Evolutionary conservation across 2,329 filamentous ascomycete species (phyloP).

Genomic region (Dothiorella sarmentorum): DNA sequence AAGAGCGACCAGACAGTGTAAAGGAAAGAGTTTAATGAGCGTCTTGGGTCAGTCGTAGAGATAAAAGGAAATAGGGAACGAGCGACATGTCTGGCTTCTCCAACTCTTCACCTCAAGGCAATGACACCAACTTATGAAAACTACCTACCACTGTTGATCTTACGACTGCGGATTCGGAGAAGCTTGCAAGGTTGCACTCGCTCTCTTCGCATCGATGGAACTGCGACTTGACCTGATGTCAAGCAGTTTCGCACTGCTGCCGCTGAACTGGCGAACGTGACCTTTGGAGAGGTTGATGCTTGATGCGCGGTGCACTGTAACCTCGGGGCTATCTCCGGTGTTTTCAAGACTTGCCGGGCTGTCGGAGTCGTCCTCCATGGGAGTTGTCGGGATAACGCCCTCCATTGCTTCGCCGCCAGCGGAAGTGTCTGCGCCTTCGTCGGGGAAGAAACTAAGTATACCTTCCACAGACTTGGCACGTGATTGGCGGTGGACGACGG

Average conservation of each 20-base stretch:
- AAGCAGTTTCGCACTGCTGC: conserved; percentile 71
- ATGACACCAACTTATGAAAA: background rate
- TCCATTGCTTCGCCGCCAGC: conserved; percentile 30
- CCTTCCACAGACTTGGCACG: conserved; percentile 62
- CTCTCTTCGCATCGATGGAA: conserved; percentile 24
- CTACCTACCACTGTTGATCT: conserved; percentile 3
- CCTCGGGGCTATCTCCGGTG: conserved; percentile 21
- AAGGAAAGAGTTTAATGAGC: conserved; percentile 10
- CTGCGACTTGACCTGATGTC: conserved; percentile 48
- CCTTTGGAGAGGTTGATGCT: conserved; percentile 65
- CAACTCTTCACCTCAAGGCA: background rate
- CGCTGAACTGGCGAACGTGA: conserved; percentile 70
- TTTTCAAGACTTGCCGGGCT: conserved; percentile 29
- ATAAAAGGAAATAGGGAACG: conserved; percentile 11
- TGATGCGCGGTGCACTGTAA: conserved; percentile 59
- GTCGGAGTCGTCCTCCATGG: conserved; percentile 28
- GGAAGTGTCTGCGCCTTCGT: conserved; percentile 26
- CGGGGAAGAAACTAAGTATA: conserved; percentile 49
- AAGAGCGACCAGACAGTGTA: background rate
- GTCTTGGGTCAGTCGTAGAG: conserved; percentile 13
- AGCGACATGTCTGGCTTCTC: conserved; percentile 16
- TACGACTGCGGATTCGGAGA: background rate
- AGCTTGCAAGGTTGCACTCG: background rate
- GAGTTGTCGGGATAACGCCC: conserved; percentile 33
- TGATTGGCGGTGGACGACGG: conserved; percentile 59